Evolutionary conservation across 140 eudicot genomes (phyloP).

Genomic region (Erigeron philadelphicus): DNA sequence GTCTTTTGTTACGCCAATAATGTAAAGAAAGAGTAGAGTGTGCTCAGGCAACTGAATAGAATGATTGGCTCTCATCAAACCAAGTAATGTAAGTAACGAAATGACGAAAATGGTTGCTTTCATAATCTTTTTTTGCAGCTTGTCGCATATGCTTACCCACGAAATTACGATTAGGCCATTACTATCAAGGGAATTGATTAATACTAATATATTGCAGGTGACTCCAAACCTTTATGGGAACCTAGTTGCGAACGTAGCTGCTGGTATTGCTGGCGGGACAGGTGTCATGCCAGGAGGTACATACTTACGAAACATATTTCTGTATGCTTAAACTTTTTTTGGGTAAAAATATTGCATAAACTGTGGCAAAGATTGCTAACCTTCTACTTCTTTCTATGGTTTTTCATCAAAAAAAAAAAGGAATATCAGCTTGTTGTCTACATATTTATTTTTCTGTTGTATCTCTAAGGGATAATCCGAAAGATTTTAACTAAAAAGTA

Average conservation of each 20-base stretch:
- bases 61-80: background rate
- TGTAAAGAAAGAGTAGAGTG: background rate
- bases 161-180: background rate
- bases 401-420: background rate
- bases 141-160: background rate
- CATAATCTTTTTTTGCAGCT: background rate
- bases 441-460: too few species aligned
- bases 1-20: background rate
- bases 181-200: background rate
- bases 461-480: too few species aligned
- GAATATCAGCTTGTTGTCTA: too few species aligned
- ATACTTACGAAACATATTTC: background rate
- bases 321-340: too few species aligned
- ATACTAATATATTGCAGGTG: slow-evolving; percentile 44
- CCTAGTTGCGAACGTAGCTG: slow-evolving; percentile 73
- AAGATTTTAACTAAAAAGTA: too few species aligned
- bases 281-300: slow-evolving; percentile 96
- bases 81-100: background rate
- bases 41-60: background rate
- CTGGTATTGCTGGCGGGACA: slow-evolving; percentile 90
- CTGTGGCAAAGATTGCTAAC: background rate
- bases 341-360: background rate
- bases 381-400: too few species aligned
- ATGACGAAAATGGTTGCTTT: slow-evolving; percentile 1
- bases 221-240: slow-evolving; percentile 90